Conservation (phyloP, 805 yeast species). For the Cyberlindnera bimundalis region DNA sequence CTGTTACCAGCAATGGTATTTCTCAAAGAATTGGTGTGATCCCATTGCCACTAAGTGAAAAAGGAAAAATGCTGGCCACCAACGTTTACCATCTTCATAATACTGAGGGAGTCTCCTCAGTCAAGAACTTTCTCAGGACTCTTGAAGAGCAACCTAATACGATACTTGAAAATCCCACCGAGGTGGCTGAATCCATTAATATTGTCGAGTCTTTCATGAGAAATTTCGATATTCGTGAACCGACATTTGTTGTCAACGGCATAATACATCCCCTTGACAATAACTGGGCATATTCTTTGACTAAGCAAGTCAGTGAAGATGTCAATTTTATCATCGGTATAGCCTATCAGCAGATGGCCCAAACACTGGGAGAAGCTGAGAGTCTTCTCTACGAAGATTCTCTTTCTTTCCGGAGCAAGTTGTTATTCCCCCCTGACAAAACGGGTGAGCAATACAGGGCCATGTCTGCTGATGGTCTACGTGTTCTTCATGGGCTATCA, state of each 20-base stretch:
- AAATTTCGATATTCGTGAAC: slow-evolving; percentile 40
- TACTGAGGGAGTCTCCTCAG: slow-evolving; percentile 11
- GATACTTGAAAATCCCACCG: slow-evolving; percentile 13
- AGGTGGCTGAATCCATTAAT: slow-evolving; percentile 21
- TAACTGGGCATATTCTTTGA: slow-evolving; percentile 53
- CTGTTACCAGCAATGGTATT: slow-evolving; percentile 51
- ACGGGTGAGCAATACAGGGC: slow-evolving; percentile 30
- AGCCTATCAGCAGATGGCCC: slow-evolving; percentile 28
- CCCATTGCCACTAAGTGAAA: slow-evolving; percentile 44
- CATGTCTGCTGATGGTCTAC: slow-evolving; percentile 17
- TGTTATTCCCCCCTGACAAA: slow-evolving; percentile 47
- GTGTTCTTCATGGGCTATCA: neutral
- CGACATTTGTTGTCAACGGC: slow-evolving; percentile 71
- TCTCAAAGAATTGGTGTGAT: slow-evolving; percentile 82
- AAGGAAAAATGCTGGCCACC: slow-evolving; percentile 20
- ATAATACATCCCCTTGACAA: slow-evolving; percentile 50
- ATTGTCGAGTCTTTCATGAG: slow-evolving; percentile 27
- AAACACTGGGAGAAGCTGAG: slow-evolving; percentile 28
- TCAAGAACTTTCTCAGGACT: slow-evolving; percentile 3
- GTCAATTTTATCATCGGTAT: slow-evolving; percentile 26
- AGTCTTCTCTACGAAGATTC: slow-evolving; percentile 43
- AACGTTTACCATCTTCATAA: slow-evolving; percentile 18
- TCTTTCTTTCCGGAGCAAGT: slow-evolving; percentile 41
- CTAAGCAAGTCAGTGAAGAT: slow-evolving; percentile 56
- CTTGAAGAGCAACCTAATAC: neutral